Evolutionary conservation across 148 eudicot species (phyloP), one percentile per base, ranked within the genome.

Genomic region (Vaccinium vitisidaea): DNA sequence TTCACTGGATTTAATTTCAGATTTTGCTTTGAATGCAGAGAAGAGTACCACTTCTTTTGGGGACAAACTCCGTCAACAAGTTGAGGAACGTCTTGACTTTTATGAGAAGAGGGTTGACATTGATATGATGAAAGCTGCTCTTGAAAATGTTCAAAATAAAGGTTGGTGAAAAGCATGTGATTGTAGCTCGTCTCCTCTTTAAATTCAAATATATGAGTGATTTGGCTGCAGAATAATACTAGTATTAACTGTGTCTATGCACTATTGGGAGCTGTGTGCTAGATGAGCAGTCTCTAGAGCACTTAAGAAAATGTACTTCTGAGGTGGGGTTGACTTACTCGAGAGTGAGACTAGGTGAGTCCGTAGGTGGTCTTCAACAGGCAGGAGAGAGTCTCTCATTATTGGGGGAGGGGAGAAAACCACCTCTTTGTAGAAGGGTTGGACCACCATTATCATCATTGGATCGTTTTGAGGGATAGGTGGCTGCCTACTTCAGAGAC

Each of bases 21-120:
- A 50, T 53, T 30, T 46, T 78, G 74, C 69, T 77, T 32, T 75
- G 18, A 21, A 49, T 85, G 81, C 95, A 95, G 99, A 97, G 53
- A 91, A 82, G 84, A 88, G 83, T 61, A 90, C 98, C 61, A 92
- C 97, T 61, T 87, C 91, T 75, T 95, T 90, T 87, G 99, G 99
- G 77, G 99, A 94, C 82, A 95, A 95, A 88, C 95, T 97, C 6
- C 94, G 96, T 50, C 98, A 93, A 80, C 98, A 95, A 86, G 99
- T 97, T 32, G 98, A 95, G 85, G 99, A 95, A 87, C 89, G 99
- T 14, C 94, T 97, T 30, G 98, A 97, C 71, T 97, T 97, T 75
- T 97, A 95, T 86, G 99, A 97, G 89, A 97, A 97, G 91, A 98
- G 98, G 11, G 96, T 97, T 91, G 99, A 97, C 82, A 89, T 95